phyloP scores from a whole-genome alignment of 371 early-diverging fungal species.

The Mortierella sp. region DNA sequence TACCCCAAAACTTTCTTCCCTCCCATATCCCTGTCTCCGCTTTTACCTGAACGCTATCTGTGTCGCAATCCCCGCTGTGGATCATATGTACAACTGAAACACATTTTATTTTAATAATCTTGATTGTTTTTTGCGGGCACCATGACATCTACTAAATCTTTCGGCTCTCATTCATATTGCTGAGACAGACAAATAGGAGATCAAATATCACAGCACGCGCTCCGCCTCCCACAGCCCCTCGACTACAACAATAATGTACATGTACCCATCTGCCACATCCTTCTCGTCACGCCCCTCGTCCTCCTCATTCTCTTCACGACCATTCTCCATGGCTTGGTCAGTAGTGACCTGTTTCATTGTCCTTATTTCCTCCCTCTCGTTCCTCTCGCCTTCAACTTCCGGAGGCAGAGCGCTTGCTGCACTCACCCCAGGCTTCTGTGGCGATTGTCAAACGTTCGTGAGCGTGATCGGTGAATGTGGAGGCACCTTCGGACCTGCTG shows the following conservation, averaged over 20 bases:
- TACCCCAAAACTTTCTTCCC: no score
- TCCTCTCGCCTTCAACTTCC: constrained; percentile 27
- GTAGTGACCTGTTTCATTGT: constrained; percentile 11
- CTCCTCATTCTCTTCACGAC: background rate
- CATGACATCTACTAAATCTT: no score
- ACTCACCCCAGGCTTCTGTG: constrained; percentile 35
- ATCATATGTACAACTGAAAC: no score
- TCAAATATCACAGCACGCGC: no score
- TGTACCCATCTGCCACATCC: background rate
- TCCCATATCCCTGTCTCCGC: no score
- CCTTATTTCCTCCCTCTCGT: constrained; percentile 19
- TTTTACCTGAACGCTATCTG: no score
- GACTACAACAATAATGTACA: background rate
- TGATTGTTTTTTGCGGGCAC: no score
- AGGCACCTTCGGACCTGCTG: constrained; percentile 22
- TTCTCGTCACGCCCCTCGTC: background rate
- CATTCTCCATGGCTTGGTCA: constrained; percentile 22
- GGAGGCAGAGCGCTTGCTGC: constrained; percentile 23
- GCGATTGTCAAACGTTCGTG: constrained; percentile 46
- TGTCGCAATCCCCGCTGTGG: no score
- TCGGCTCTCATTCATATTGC: no score
- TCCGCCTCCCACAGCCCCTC: background rate
- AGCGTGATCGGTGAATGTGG: constrained; percentile 40
- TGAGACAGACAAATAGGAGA: no score
- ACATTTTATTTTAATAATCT: no score